phyloP scores from a whole-genome alignment of 352 stramenopile genomes.

The Blastocystis sp. region DNA sequence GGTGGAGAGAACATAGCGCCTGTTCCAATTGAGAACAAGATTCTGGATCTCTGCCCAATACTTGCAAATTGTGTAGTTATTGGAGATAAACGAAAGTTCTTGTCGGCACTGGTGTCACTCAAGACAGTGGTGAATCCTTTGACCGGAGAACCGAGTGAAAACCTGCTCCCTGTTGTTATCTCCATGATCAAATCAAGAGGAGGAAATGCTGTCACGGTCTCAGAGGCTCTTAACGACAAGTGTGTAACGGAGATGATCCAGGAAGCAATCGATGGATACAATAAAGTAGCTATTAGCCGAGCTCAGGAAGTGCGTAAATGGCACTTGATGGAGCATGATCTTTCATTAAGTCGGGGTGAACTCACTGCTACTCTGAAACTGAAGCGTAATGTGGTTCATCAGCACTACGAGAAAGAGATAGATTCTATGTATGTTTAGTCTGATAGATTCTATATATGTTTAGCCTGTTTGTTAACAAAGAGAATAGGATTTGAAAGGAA shows the following conservation, averaged over 20 bases:
- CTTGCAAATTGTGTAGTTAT: constrained; percentile 68
- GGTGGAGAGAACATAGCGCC: constrained; percentile 71
- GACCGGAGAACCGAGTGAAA: constrained; percentile 64
- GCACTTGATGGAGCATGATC: constrained; percentile 65
- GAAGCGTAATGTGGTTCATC: constrained; percentile 65
- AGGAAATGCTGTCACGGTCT: constrained; percentile 22
- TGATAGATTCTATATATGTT: not conserved
- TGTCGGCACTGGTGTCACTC: constrained; percentile 67
- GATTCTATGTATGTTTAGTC: constrained; percentile 29
- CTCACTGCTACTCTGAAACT: constrained; percentile 67
- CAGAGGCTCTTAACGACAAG: constrained; percentile 49
- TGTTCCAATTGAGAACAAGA: constrained; percentile 69
- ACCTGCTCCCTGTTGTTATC: constrained; percentile 33
- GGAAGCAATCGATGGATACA: constrained; percentile 67
- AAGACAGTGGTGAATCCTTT: constrained; percentile 65
- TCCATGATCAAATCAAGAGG: not conserved
- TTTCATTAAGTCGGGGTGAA: constrained; percentile 62
- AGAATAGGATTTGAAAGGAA: not conserved
- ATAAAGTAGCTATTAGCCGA: constrained; percentile 65
- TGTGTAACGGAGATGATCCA: constrained; percentile 63
- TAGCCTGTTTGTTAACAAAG: not conserved
- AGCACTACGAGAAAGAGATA: constrained; percentile 60
- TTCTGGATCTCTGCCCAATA: constrained; percentile 65
- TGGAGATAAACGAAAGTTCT: constrained; percentile 70
- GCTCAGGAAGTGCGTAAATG: constrained; percentile 68